Conservation (phyloP, 1,284 basidiomycete genomes). For the Omphalotus olearius region DNA sequence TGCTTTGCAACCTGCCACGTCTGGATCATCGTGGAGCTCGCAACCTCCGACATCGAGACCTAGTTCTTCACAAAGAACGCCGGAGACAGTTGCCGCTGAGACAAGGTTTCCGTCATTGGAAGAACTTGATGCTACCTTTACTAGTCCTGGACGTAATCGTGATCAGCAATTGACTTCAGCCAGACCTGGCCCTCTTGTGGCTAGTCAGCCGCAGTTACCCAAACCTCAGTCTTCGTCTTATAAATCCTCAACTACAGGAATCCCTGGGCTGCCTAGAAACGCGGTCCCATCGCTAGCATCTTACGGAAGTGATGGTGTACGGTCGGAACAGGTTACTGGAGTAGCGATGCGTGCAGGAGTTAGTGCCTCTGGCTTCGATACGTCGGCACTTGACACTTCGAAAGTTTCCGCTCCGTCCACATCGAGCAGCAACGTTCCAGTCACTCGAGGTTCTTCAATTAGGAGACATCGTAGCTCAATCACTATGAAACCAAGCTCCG, state of each 20-base stretch:
- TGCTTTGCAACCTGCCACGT: slow-evolving; percentile 19
- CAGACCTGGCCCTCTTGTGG: slow-evolving; percentile 10
- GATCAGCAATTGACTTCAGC: slow-evolving; percentile 7
- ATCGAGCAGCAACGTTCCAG: slow-evolving; percentile 27
- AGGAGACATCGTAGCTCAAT: slow-evolving; percentile 42
- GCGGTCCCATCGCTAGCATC: slow-evolving; percentile 15
- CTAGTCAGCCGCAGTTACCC: slow-evolving; percentile 10
- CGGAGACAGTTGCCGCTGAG: slow-evolving; percentile 49
- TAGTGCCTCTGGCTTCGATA: slow-evolving; percentile 9
- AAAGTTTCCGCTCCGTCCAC: slow-evolving; percentile 10
- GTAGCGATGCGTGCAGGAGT: slow-evolving; percentile 44
- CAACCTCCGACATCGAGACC: slow-evolving; percentile 24
- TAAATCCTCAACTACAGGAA: not conserved
- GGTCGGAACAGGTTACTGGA: slow-evolving; percentile 55
- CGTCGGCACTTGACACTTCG: slow-evolving; percentile 3
- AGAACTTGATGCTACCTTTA: slow-evolving; percentile 68
- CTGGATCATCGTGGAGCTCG: slow-evolving; percentile 23
- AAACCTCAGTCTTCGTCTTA: not conserved
- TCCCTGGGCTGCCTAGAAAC: slow-evolving; percentile 2
- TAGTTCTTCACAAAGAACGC: slow-evolving; percentile 21
- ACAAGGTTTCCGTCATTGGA: slow-evolving; percentile 75
- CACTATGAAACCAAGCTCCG: slow-evolving; percentile 24
- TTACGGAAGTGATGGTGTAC: slow-evolving; percentile 12
- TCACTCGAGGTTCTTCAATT: slow-evolving; percentile 13
- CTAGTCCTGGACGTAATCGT: slow-evolving; percentile 21